These are phyloP conservation scores for Eudorina sp. DNA, from an alignment of 139 green algal species.

Conservation along the genomic window DNA sequence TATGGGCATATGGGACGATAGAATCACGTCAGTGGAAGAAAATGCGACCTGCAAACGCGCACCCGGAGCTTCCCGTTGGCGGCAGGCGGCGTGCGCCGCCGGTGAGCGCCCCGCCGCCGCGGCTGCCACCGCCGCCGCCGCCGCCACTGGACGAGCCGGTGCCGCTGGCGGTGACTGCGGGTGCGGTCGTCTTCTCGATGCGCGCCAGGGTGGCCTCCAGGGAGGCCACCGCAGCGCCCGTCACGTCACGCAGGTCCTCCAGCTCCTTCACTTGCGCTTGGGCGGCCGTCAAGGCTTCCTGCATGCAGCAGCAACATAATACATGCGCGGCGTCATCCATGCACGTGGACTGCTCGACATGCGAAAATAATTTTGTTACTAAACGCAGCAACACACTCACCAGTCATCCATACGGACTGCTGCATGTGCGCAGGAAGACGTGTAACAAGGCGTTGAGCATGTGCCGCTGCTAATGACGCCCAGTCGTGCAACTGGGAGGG, in stretches of 20 bases:
- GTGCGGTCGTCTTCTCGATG: slow-evolving; percentile 55
- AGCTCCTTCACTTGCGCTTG: slow-evolving; percentile 56
- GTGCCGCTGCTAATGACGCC: too few species aligned
- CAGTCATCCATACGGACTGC: too few species aligned
- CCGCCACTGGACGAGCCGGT: not conserved
- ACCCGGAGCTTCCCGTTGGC: not conserved
- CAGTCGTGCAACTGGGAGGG: too few species aligned
- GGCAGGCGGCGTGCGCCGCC: not conserved
- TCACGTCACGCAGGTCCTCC: slow-evolving; percentile 63
- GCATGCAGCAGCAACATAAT: not conserved
- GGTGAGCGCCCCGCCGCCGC: not conserved
- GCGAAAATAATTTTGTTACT: too few species aligned
- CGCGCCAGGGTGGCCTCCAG: slow-evolving; percentile 68
- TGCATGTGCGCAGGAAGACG: too few species aligned
- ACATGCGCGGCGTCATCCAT: not conserved
- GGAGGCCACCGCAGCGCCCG: slow-evolving; percentile 57
- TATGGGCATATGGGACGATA: too few species aligned
- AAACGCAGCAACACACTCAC: too few species aligned
- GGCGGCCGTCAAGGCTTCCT: slow-evolving; percentile 20
- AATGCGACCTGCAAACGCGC: too few species aligned
- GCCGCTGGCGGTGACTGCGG: too few species aligned
- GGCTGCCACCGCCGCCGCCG: not conserved
- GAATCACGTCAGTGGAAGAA: too few species aligned
- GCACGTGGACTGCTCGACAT: too few species aligned
- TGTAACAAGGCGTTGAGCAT: too few species aligned